Percentiles rank a stretch among this genome's conserved stretches.
phyloP scores from a whole-genome alignment of 495 filamentous ascomycete genomes.

The Penicillium roqueforti region DNA sequence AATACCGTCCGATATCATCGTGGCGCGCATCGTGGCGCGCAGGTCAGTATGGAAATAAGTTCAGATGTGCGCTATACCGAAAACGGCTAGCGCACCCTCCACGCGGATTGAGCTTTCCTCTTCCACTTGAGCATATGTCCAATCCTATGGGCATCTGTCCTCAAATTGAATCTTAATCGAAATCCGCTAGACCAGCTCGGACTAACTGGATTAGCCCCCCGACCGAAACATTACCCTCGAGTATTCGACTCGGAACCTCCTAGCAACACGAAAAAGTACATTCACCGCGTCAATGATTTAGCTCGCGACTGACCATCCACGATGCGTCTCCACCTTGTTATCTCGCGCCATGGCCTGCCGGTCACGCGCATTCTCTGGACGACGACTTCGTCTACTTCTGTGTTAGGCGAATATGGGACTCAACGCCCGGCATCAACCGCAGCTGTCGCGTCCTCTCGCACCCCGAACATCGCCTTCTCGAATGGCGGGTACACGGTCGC shows the following conservation, averaged over 20 bases:
- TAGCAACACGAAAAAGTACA: slow-evolving; percentile 2
- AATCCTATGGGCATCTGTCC: background rate
- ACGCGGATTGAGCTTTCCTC: slow-evolving; percentile 7
- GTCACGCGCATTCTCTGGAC: slow-evolving; percentile 73
- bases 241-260: background rate
- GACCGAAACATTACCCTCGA: background rate
- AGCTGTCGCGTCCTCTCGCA: slow-evolving; percentile 34
- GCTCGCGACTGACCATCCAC: slow-evolving; percentile 16
- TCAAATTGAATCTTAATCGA: background rate
- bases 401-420: slow-evolving; percentile 27
- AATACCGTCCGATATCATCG: too few relatives aligned
- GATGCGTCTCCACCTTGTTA: slow-evolving; percentile 79
- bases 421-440: slow-evolving; percentile 28
- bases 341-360: slow-evolving; percentile 78
- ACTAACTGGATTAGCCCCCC: background rate
- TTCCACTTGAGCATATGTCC: background rate
- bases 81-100: slow-evolving; percentile 4
- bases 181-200: background rate
- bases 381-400: slow-evolving; percentile 33
- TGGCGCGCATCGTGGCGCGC: too few relatives aligned
- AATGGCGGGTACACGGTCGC: slow-evolving; percentile 64
- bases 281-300: slow-evolving; percentile 17
- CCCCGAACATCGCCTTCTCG: slow-evolving; percentile 44
- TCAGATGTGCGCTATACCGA: background rate
- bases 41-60: too few relatives aligned